Evolutionary conservation across 306 rosid species (phyloP).

Genomic region (Begonia fuchsioides): DNA sequence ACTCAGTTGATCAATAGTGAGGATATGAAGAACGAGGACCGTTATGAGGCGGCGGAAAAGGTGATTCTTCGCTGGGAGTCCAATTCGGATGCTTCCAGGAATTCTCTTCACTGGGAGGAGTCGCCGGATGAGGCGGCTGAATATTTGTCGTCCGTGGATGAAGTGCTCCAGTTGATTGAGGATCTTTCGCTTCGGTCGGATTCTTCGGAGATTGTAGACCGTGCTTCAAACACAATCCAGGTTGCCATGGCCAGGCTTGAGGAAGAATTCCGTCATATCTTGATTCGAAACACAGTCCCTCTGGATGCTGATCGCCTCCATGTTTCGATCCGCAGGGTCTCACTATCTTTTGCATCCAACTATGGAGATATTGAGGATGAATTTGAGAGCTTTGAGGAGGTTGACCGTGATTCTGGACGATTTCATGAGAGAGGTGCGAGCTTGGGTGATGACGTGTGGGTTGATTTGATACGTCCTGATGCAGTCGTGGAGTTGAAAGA

Average conservation of each 20-base stretch:
- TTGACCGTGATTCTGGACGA: constrained; percentile 28
- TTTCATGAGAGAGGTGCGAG: constrained; percentile 65
- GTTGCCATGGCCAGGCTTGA: constrained; percentile 46
- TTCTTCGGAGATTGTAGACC: not conserved
- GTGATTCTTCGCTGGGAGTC: constrained; percentile 53
- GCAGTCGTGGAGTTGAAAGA: constrained; percentile 61
- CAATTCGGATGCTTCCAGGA: not conserved
- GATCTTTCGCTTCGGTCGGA: not conserved
- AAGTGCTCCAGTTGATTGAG: constrained; percentile 7
- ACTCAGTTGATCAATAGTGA: constrained; percentile 49
- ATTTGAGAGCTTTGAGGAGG: constrained; percentile 56
- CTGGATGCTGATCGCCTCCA: constrained; percentile 57
- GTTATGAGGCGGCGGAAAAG: constrained; percentile 63
- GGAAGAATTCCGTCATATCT: constrained; percentile 64
- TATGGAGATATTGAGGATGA: constrained; percentile 44
- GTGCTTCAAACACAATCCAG: constrained; percentile 3
- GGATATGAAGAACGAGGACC: constrained; percentile 38
- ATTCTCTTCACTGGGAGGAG: not conserved
- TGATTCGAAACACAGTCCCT: constrained; percentile 63
- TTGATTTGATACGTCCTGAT: constrained; percentile 61
- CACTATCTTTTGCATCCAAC: constrained; percentile 47
- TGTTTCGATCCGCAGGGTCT: constrained; percentile 54
- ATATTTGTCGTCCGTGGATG: not conserved
- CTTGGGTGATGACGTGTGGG: constrained; percentile 47
- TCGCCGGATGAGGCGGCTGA: not conserved